Evolutionary conservation across 495 filamentous ascomycete genomes (phyloP), one percentile per base, ranked within the genome.

Genomic region (Glonium stellatum): DNA sequence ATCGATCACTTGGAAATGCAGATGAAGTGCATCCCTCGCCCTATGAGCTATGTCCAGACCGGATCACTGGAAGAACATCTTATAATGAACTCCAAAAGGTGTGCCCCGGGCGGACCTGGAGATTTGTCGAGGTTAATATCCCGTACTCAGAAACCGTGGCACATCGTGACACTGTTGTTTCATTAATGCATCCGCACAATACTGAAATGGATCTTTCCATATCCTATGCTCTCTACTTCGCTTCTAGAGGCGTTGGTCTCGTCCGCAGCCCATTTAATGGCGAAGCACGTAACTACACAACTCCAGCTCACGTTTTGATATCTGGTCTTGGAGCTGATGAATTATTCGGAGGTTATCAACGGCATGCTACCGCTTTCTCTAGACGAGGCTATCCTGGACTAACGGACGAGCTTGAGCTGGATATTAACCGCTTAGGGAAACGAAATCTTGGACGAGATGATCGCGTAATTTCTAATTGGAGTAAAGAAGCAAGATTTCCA

Each of bases 171-270:
- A 77, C 75, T 5, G 79, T 97, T 3, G 80, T 89, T 39, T 79
- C 81, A 1, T 79, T 99, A 13, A 93, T 97, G 66, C 80, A 86
- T 65, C 93, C 93, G 0, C 93, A 97, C 71, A 90, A 95, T 66
- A 97, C 93, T 0, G 95, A 97, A 71, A 99, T 99, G 93, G 93
- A 99, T 67, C 79, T 97, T 2, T 97, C 95, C n/a, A 97, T 99
- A 65, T 87, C 87, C 1, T 84, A 82, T 54, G 93, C 93, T 0
- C 79, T 97, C 48, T 97, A 96, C 74, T 98, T 98, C 70, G 90
- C 93, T 4, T 84, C 92, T 6, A 83, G 92, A 12, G 92, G 90
- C 8, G 76, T 75, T 56, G 93, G 92, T 0, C 46, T 71, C 5
- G 71, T 79, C n/a, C 62, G 55, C 9, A 31, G 53, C 35, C 10